phyloP scores from a whole-genome alignment of 208 protist species.

The Borovskyia barvae region DNA sequence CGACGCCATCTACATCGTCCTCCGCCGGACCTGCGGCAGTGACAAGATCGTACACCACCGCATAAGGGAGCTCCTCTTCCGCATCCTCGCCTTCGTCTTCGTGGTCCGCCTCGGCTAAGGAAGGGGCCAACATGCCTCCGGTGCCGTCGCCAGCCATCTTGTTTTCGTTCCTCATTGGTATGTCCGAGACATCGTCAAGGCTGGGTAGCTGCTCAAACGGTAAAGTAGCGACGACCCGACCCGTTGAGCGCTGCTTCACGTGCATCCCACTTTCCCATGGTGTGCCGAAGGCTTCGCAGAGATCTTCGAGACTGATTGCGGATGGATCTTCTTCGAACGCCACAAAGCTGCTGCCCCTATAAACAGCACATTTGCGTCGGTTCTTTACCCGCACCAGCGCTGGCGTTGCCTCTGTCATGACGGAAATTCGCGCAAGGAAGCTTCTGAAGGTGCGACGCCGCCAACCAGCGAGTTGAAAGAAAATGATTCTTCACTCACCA shows the following conservation, averaged over 20 bases:
- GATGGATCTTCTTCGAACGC: conserved; percentile 58
- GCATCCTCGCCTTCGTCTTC: conserved; percentile 2
- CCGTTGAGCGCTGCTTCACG: conserved; percentile 41
- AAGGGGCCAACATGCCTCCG: neutral
- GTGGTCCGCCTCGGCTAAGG: neutral
- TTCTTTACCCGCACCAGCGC: neutral
- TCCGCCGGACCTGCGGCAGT: conserved; percentile 6
- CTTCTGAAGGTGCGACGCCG: no score
- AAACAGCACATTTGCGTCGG: conserved; percentile 39
- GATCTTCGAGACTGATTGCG: conserved; percentile 60
- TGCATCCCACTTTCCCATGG: conserved; percentile 43
- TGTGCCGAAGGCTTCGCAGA: conserved; percentile 67
- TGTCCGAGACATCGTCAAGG: conserved; percentile 2
- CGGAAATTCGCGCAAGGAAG: no score
- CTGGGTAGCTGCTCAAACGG: conserved; percentile 61
- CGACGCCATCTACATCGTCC: conserved; percentile 9
- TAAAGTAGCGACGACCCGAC: conserved; percentile 67
- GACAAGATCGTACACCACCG: conserved; percentile 29
- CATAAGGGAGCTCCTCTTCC: neutral
- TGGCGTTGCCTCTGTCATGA: neutral
- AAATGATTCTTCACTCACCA: no score
- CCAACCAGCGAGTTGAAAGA: no score
- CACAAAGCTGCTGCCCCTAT: conserved; percentile 61
- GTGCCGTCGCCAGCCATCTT: neutral
- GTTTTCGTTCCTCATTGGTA: neutral